Base-by-base conservation (phyloP, 2,329 filamentous ascomycete species). In the Fusarium coffeatum region DNA sequence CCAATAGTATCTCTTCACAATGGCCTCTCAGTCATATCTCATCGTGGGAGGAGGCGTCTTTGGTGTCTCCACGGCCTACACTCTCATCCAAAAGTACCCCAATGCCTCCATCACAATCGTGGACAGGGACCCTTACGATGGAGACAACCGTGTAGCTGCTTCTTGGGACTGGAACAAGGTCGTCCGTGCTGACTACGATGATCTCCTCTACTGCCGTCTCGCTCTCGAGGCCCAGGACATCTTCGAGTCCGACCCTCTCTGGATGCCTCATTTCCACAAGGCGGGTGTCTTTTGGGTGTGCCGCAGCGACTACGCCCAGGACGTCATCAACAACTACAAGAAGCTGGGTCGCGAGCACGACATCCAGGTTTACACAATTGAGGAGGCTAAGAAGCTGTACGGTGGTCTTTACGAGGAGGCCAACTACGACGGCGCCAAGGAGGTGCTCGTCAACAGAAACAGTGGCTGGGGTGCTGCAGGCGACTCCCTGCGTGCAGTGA, bases 41-140 rank as follows among this genome's bases (percentile, higher is more conserved):
- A 90, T 92, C 59, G 79, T 91, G 45, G 90, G 90, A 34, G 87
- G 87, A 10, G 90, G 90, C 46, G 87, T 89, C 30, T 91, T 91
- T 74, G 90, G 89, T 40, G 85, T 86, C 37, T 89, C 87, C 23
- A 90, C 89, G 0, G 90, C 89, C n/a, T 87, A 89, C 63, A 85
- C 90, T 64, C 83, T 91, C 43, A 85, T 86, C 62, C 80, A 82
- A 57, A 81, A 80, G 59, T 83, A 86, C 71, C 82, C 85, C 20
- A 73, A 82, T 34, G 84, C 85, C 2, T 79, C 79, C 4, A 81
- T 91, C 55, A 88, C 84, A 2, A 77, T 91, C 4, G 80, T 91
- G 27, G 89, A 91, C 78, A 84, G 87, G 16, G 82, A 86, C 61
- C 80, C 83, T 4, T 83, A 80, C 47, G 84, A 87, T 25, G 84